Percentiles rank a stretch among this genome's conserved stretches.
Conservation (phyloP, 148 eudicot species). For the Cornus suecica region DNA sequence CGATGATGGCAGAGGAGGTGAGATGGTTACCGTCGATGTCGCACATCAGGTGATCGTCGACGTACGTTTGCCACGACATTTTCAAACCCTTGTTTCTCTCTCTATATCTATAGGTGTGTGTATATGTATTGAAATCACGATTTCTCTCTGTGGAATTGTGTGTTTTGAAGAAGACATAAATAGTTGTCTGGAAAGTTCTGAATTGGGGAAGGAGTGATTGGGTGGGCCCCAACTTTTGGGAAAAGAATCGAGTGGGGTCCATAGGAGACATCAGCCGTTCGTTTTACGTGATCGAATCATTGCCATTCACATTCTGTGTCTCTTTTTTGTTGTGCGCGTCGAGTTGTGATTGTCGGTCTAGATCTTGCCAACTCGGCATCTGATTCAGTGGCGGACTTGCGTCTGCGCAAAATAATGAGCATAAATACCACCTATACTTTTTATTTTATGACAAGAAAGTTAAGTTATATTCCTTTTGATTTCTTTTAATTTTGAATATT, state of each 20-base stretch:
- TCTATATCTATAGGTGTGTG: background rate
- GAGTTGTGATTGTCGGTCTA: too few relatives aligned
- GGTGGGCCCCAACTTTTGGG: background rate
- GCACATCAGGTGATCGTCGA: background rate
- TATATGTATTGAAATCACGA: too few relatives aligned
- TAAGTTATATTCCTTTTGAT: too few relatives aligned
- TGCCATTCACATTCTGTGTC: background rate
- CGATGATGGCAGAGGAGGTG: background rate
- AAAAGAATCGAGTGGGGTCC: too few relatives aligned
- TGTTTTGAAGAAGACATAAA: background rate
- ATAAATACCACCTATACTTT: too few relatives aligned
- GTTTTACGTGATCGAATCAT: background rate
- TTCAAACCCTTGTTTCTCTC: background rate
- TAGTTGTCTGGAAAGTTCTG: background rate
- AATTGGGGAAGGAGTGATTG: background rate
- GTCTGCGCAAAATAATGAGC: too few relatives aligned
- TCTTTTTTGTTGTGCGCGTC: too few relatives aligned
- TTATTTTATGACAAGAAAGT: too few relatives aligned
- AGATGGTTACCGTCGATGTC: background rate
- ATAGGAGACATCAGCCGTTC: background rate
- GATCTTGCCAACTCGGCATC: too few relatives aligned
- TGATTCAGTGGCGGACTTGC: too few relatives aligned
- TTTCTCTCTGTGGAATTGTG: background rate
- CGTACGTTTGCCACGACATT: background rate
- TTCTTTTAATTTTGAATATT: too few relatives aligned